A percentile compares a stretch with the other conserved stretches of the same genome.
These are phyloP conservation scores for Glycine soja DNA, from an alignment of 306 rosid genomes.

Conservation along the genomic window DNA sequence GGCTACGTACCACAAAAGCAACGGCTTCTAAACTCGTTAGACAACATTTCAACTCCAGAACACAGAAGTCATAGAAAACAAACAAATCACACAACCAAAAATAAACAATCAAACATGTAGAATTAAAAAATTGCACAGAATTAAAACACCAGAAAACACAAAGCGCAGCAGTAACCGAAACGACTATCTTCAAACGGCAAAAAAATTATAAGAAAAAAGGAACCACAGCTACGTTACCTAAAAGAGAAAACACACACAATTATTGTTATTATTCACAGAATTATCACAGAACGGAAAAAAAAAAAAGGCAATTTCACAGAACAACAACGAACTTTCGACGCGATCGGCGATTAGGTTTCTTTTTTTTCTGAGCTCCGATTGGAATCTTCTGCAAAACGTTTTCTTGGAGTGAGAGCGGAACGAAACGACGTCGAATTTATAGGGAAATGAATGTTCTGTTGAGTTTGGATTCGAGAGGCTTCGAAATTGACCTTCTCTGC, in stretches of 20 bases:
- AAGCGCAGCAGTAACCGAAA: not conserved
- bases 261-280: not conserved
- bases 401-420: not conserved
- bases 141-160: not conserved
- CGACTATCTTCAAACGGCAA: not conserved
- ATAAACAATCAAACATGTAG: not conserved
- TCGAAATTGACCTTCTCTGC: slow-evolving; percentile 32
- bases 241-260: slow-evolving; percentile 15
- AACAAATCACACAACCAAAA: not conserved
- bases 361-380: slow-evolving; percentile 38
- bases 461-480: slow-evolving; percentile 48
- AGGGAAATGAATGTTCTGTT: not conserved
- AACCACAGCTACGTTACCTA: slow-evolving; percentile 46
- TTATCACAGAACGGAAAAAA: not conserved
- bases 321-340: slow-evolving; percentile 59
- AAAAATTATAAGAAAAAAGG: not conserved
- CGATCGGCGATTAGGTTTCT: slow-evolving; percentile 1
- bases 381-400: not conserved
- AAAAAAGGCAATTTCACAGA: slow-evolving; percentile 35
- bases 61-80: not conserved
- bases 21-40: not conserved
- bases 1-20: slow-evolving; percentile 1
- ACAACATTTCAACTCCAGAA: not conserved
- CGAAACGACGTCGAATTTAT: slow-evolving; percentile 45
- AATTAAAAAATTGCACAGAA: slow-evolving; percentile 17